phyloP scores from a whole-genome alignment of 306 rosid species.

The Malus sylvestris region DNA sequence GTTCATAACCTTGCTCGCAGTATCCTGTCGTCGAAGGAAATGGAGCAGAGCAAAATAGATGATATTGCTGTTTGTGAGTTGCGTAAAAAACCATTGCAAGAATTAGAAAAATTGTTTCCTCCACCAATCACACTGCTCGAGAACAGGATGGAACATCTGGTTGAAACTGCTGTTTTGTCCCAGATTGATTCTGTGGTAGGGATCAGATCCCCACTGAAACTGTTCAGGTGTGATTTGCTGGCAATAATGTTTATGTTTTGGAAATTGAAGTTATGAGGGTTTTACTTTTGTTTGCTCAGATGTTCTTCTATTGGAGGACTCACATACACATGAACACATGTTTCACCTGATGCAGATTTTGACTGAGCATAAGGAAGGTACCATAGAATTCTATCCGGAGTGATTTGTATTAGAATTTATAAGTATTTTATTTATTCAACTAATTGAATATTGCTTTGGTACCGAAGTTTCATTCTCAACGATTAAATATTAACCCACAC shows the following conservation, averaged over 20 bases:
- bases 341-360: conserved; percentile 55
- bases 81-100: conserved; percentile 37
- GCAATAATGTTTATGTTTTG: conserved; percentile 2
- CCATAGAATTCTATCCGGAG: conserved; percentile 5
- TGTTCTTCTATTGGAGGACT: neutral
- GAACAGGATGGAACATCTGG: conserved; percentile 71
- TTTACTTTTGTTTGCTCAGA: neutral
- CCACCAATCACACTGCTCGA: conserved; percentile 48
- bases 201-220: conserved; percentile 71
- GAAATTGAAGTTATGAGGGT: neutral
- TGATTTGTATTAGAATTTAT: neutral
- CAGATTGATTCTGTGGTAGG: conserved; percentile 65
- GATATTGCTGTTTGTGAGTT: conserved; percentile 31
- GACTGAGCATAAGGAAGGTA: conserved; percentile 88
- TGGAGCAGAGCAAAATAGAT: conserved; percentile 28
- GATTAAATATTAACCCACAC: neutral
- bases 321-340: conserved; percentile 1
- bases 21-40: conserved; percentile 38
- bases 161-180: conserved; percentile 53
- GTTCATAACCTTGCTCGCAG: conserved; percentile 52
- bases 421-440: conserved; percentile 8
- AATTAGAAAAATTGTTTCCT: conserved; percentile 67
- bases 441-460: conserved; percentile 8
- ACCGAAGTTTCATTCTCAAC: neutral
- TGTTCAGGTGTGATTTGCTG: conserved; percentile 54